These are phyloP conservation scores for Platanthera guangdongensis DNA, from an alignment of 106 monocot genomes.

Conservation along the genomic window DNA sequence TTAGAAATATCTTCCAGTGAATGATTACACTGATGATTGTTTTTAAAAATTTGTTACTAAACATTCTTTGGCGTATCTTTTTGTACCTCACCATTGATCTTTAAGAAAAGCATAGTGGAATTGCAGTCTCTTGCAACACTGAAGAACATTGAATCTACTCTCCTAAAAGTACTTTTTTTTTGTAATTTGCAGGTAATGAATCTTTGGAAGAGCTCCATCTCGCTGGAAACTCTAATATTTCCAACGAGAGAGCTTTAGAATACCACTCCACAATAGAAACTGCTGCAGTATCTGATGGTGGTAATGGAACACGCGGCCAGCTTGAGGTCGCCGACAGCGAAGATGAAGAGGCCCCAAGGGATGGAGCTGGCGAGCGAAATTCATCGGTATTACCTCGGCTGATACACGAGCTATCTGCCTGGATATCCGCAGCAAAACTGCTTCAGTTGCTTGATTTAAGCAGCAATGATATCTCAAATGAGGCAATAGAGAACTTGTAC, in stretches of 20 bases:
- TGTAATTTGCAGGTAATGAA: constrained; percentile 40
- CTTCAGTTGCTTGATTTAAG: constrained; percentile 51
- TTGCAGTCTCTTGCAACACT: neutral
- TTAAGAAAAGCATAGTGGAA: neutral
- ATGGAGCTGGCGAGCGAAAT: constrained; percentile 3
- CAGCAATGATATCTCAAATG: constrained; percentile 20
- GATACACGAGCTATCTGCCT: constrained; percentile 24
- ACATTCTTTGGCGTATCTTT: neutral
- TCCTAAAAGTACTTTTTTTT: neutral
- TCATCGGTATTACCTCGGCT: constrained; percentile 8
- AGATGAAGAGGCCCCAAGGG: constrained; percentile 23
- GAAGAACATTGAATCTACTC: neutral
- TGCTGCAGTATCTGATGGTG: neutral
- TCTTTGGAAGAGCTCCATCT: constrained; percentile 73
- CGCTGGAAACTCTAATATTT: constrained; percentile 40
- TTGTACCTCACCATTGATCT: neutral
- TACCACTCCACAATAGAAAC: neutral
- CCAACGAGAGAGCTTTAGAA: constrained; percentile 21
- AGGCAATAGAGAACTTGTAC: constrained; percentile 26
- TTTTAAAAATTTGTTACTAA: no score
- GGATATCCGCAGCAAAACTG: constrained; percentile 19
- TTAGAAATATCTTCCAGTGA: no score
- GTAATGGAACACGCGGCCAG: neutral
- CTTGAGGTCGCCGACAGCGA: constrained; percentile 53
- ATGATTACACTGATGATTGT: no score